A percentile compares a stretch with the other conserved stretches of the same genome.
Conservation (phyloP, 352 stramenopile genomes). For the Pythium coloratum region DNA sequence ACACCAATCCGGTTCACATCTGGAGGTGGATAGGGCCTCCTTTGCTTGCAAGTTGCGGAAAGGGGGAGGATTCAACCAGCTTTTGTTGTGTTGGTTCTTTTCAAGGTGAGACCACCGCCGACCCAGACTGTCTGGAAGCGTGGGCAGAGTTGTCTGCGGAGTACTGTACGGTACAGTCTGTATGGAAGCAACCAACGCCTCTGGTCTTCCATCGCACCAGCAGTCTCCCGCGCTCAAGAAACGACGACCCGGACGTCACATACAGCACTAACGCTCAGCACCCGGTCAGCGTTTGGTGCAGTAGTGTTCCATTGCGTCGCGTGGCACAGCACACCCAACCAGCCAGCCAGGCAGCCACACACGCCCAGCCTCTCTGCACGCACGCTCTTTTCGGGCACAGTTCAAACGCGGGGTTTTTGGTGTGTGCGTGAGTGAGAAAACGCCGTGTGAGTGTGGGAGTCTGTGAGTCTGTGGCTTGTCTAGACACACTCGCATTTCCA, state of each 20-base stretch:
- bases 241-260: slow-evolving; percentile 14
- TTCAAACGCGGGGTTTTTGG: not conserved
- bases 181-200: slow-evolving; percentile 15
- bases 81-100: slow-evolving; percentile 9
- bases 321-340: slow-evolving; percentile 9
- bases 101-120: slow-evolving; percentile 2
- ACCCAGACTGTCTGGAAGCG: not conserved
- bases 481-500: slow-evolving; percentile 15
- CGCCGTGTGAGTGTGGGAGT: not conserved
- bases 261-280: not conserved
- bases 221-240: slow-evolving; percentile 17
- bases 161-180: not conserved
- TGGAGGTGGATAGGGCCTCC: slow-evolving; percentile 13
- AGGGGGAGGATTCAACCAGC: slow-evolving; percentile 24
- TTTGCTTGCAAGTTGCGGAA: not conserved
- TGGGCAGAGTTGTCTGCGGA: not conserved
- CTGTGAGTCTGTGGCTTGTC: slow-evolving; percentile 8
- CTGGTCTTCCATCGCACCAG: slow-evolving; percentile 29
- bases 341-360: slow-evolving; percentile 2
- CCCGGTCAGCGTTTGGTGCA: not conserved
- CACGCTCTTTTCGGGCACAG: not conserved
- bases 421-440: not conserved
- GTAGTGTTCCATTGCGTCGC: slow-evolving; percentile 11
- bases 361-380: slow-evolving; percentile 1
- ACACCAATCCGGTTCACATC: slow-evolving; percentile 27